Evolutionary conservation across 805 yeast species (phyloP).

Genomic region (Hanseniaspora hatyaiensis): DNA sequence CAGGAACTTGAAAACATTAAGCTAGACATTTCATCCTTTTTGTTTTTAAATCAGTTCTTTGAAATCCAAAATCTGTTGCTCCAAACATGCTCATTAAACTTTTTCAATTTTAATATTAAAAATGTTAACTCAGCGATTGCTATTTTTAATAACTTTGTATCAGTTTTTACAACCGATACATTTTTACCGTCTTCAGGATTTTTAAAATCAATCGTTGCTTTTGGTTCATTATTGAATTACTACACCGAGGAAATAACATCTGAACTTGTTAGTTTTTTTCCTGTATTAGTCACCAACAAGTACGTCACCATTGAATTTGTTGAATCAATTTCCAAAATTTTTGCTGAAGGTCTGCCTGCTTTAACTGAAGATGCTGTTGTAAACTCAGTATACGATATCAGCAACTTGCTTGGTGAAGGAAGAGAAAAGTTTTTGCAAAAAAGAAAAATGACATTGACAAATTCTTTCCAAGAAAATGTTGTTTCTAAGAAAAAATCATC

Average conservation of each 20-base stretch:
- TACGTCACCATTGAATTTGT: constrained; percentile 40
- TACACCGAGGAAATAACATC: constrained; percentile 28
- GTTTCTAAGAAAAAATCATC: background rate
- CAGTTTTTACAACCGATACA: constrained; percentile 32
- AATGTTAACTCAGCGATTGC: constrained; percentile 35
- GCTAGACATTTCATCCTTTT: constrained; percentile 16
- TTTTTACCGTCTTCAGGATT: constrained; percentile 44
- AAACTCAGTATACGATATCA: constrained; percentile 70
- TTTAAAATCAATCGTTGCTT: constrained; percentile 40
- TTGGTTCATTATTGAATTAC: constrained; percentile 44
- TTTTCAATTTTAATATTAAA: constrained; percentile 36
- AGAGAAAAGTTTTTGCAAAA: constrained; percentile 9
- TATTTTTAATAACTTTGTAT: constrained; percentile 41
- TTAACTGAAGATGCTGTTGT: constrained; percentile 73
- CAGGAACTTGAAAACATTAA: constrained; percentile 25
- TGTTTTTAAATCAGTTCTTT: constrained; percentile 1
- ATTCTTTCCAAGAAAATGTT: background rate
- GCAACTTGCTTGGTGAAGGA: constrained; percentile 56
- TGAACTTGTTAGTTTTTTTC: constrained; percentile 34
- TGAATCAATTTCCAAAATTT: constrained; percentile 40
- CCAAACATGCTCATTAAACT: constrained; percentile 41
- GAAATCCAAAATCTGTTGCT: constrained; percentile 39
- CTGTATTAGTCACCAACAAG: constrained; percentile 47
- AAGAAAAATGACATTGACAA: constrained; percentile 13
- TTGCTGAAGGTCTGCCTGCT: constrained; percentile 55